Conservation (phyloP, 2,329 filamentous ascomycete genomes). For the Cylindrodendrum hubeiense region DNA sequence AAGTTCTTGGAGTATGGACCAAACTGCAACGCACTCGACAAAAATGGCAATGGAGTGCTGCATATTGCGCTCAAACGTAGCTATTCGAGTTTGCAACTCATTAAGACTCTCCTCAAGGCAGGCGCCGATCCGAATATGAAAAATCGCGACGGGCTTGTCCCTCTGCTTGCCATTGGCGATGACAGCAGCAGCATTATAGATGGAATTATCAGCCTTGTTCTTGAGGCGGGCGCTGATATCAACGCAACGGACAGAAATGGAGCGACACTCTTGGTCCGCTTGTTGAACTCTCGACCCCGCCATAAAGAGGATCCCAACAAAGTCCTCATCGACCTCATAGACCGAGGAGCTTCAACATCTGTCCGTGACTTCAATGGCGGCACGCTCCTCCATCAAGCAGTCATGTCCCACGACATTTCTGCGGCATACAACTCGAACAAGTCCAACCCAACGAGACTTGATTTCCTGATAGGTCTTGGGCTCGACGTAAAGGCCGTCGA, state of each 20-base stretch:
- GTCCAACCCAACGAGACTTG: background rate
- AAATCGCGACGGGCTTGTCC: constrained; percentile 32
- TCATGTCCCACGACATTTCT: background rate
- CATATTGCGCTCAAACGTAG: constrained; percentile 24
- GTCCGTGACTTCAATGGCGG: constrained; percentile 31
- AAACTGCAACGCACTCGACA: constrained; percentile 33
- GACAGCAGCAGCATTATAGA: rapidly evolving
- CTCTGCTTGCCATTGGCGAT: constrained; percentile 19
- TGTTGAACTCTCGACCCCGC: background rate
- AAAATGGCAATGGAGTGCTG: constrained; percentile 35
- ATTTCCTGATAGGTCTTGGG: constrained; percentile 17
- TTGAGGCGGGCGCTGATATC: constrained; percentile 42
- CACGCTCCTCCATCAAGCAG: constrained; percentile 32
- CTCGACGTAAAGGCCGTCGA: constrained; percentile 33
- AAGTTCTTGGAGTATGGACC: constrained; percentile 33
- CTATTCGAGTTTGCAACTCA: background rate
- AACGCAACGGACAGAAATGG: constrained; percentile 31
- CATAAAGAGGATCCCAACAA: background rate
- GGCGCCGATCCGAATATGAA: constrained; percentile 40
- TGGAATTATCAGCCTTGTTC: constrained; percentile 10
- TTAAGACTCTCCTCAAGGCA: constrained; percentile 26
- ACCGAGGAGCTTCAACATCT: constrained; percentile 25
- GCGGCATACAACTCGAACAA: background rate
- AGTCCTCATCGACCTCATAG: constrained; percentile 26
- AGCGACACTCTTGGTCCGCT: constrained; percentile 29